Base-by-base conservation (phyloP, 2,329 filamentous ascomycete species). In the Fusarium nematophilum region DNA sequence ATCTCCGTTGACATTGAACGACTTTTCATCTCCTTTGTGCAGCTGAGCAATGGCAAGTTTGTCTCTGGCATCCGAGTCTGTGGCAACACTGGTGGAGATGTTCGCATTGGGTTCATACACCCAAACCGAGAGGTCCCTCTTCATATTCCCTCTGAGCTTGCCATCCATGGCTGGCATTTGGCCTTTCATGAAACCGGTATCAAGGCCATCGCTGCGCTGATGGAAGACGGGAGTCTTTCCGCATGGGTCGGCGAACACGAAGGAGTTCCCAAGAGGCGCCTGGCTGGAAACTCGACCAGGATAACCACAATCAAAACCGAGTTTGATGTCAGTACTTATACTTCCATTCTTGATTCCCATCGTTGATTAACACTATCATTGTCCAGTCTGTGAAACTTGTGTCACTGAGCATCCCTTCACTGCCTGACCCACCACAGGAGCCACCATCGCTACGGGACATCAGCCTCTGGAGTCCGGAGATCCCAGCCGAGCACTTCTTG, bases 11-110 rank as follows among this genome's bases (percentile, higher is more conserved):
- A 44, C 13, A 9, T 46, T 9, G 9, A 42, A 9, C 8, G 26
- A 3, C 15, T 59, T 8, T 53, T 48, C 6, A 21, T 59, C 5
- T 47, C 36, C 6, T 57, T 59, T 25, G 43, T 53, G 3, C 14
- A 14, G 6, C 43, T 59, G 2, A 23, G 15, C 8, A 34, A 15
- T n/a, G 53, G 47, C 4, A 8, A 10, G 9, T 59, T 56, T 29
- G 38, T 57, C 9, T 59, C 46, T 9, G 57, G 57, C 2, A 26
- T 59, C 8, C 53, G 34, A 18, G n/a, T n/a, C 53, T 59, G 23
- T 9, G 25, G 5, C 27, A 53, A 9, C 11, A 21, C 6, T n/a
- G 31, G 31, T 1, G 31, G 49, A 8, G 23, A 38, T 6, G 15
- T 34, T 29, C 14, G 31, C 21, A n/a, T 59, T 15, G 57, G 57